phyloP scores from a whole-genome alignment of 306 rosid species.

The Rosa persica region DNA sequence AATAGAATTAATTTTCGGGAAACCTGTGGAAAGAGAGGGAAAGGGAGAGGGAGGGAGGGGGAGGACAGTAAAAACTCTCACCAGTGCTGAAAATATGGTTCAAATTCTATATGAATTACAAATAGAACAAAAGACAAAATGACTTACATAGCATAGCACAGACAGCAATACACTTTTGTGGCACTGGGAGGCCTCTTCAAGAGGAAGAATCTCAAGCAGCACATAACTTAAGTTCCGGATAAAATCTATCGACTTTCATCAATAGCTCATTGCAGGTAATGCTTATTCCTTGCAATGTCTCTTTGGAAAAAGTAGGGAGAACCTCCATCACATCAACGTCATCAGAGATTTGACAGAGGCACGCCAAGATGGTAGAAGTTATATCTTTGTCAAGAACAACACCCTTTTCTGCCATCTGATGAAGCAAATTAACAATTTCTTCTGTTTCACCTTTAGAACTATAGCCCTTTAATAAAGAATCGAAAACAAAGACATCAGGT shows the following conservation, averaged over 20 bases:
- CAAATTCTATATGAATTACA: no score
- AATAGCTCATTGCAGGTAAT: conserved; percentile 53
- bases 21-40: no score
- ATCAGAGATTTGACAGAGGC: conserved; percentile 50
- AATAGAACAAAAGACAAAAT: neutral
- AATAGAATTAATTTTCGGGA: no score
- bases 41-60: no score
- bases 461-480: conserved; percentile 72
- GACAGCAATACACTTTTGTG: neutral
- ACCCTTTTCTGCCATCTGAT: conserved; percentile 61
- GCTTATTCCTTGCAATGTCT: conserved; percentile 36
- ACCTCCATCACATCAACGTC: conserved; percentile 49
- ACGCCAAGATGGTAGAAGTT: conserved; percentile 59
- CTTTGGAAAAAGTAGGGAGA: conserved; percentile 57
- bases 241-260: conserved; percentile 43
- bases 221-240: conserved; percentile 52
- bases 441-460: conserved; percentile 46
- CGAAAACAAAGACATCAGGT: conserved; percentile 55
- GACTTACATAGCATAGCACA: conserved; percentile 32
- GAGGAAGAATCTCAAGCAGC: conserved; percentile 22
- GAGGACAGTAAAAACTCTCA: no score
- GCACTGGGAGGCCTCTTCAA: conserved; percentile 23
- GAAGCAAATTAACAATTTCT: conserved; percentile 57
- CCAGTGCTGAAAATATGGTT: no score
- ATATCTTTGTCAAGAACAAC: conserved; percentile 59